Base-by-base conservation (phyloP, 2,329 filamentous ascomycete genomes). In the Fusarium pseudocircinatum region DNA sequence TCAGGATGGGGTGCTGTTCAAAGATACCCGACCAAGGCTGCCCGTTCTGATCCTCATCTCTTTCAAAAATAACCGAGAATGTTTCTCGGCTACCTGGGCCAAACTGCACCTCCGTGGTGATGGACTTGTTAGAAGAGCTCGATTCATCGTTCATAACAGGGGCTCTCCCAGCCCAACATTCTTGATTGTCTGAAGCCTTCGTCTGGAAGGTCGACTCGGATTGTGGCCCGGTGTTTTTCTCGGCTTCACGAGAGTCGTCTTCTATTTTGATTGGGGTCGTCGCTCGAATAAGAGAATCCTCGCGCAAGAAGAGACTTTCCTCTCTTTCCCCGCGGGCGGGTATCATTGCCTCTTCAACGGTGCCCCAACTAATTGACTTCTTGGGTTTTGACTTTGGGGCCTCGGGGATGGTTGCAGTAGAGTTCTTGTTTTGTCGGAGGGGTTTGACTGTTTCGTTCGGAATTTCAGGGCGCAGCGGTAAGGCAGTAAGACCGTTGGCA, bases 11-110 rank as follows among this genome's bases (percentile, higher is more conserved):
- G 42, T 78, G 62, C 3, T 59, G 54, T 26, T 76, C 67, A 18
- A 85, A 77, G 11, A 70, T 61, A 4, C 65, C 34, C 20, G 79
- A 60, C 81, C 81, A 83, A 22, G 69, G 43, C 16, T 63, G 49
- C 18, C 56, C 60, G 30, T 60, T 34, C 20, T 63, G 39, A 20
- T 20, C 59, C 15, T 32, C 40, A 28, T 28, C 54, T 57, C 42
- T 63, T 34, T 74, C 61, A 9, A 75, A 69, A 13, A 60, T 63
- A 50, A 78, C 59, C 12, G 67, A 50, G 28, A 78, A 64, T 15
- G 42, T 40, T 37, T 30, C 52, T 22, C 56, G 56, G 40, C 50
- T 26, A 58, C 60, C 43, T 42, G 75, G 60, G 15, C 70, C 70
- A 56, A 78, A 69, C 40, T 70, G 76, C 20, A 75, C 60, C 26